Conservation (phyloP, 2,329 filamentous ascomycete species). For the Diaporthe citrichinensis region DNA sequence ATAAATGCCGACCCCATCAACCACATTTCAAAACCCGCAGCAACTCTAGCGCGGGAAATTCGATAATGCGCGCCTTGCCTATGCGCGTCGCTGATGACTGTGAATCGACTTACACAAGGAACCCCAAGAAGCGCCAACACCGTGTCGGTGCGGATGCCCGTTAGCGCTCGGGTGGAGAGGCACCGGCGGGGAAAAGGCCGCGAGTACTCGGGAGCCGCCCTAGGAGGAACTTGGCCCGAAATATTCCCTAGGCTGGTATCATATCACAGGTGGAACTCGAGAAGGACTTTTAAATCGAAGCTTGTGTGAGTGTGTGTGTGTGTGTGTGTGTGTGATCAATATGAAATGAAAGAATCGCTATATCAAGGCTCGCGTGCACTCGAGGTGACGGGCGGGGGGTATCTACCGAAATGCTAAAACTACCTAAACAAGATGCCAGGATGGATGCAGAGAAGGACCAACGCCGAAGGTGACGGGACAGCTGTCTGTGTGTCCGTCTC, state of each 20-base stretch:
- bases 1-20: neutral
- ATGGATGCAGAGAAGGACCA: constrained; percentile 27
- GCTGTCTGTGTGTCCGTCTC: neutral
- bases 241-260: neutral
- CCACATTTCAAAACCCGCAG: neutral
- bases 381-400: constrained; percentile 36
- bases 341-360: constrained; percentile 26
- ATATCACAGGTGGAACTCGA: constrained; percentile 18
- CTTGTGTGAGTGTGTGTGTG: neutral
- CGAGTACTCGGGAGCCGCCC: neutral
- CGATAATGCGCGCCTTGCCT: neutral
- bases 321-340: constrained; percentile 4
- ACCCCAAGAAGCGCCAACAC: neutral
- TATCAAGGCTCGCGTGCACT: constrained; percentile 30
- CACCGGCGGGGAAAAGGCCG: neutral
- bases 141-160: constrained; percentile 7
- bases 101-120: neutral
- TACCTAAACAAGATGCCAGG: constrained; percentile 33
- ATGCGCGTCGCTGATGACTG: neutral
- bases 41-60: neutral
- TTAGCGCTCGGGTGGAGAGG: constrained; percentile 28
- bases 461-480: constrained; percentile 25
- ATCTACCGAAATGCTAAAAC: constrained; percentile 34
- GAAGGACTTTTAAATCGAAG: neutral
- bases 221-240: neutral